Base-by-base conservation (phyloP, 495 filamentous ascomycete species). In the Aspergillus sclerotiicarbonarius region DNA sequence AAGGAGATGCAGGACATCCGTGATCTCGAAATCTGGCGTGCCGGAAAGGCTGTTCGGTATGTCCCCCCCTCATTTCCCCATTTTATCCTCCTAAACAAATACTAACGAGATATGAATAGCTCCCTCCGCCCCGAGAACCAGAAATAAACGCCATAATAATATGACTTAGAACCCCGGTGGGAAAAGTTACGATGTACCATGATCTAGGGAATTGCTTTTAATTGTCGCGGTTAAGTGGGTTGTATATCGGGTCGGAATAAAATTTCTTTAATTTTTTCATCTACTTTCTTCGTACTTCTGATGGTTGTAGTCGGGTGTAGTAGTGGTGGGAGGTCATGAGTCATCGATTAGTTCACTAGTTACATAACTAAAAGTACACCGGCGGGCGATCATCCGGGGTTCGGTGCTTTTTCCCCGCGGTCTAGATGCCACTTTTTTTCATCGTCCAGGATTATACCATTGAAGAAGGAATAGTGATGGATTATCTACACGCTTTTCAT, bases 1-100 rank as follows among this genome's bases (percentile, higher is more conserved):
- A 80, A 87, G 70, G 94, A 98, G 87, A 86, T 98, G 84, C 77
- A 94, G 77, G 92, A 97, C 79, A 97, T 98, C 79, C 86, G 91
- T 64, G 84, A 90, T 66, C 79, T 98, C 73, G 94, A 98, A 84
- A 98, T 98, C 84, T 98, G 94, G 94, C 86, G 89, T 64, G 94
- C 95, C 57, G 94, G 94, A 72, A 98, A 97, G 88, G 90, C 95
- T 63, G 94, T 98, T 60, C 87, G 90, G 77, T 87, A 77, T 44
- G 10, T 56, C 35, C 35, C 55, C n/a, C 20, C 32, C 50, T n/a
- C 6, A 46, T 16, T 2, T 18, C 18, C 29, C 44, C 18, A 8
- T 47, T 21, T 18, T 31, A 18, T 50, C 32, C 45, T 19, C 21
- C 54, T 70, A 53, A 45, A 43, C 31, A 12, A 10, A 52, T 45